Evolutionary conservation across 2,329 filamentous ascomycete species (phyloP).

Genomic region (Chaetomiaceae sp.): DNA sequence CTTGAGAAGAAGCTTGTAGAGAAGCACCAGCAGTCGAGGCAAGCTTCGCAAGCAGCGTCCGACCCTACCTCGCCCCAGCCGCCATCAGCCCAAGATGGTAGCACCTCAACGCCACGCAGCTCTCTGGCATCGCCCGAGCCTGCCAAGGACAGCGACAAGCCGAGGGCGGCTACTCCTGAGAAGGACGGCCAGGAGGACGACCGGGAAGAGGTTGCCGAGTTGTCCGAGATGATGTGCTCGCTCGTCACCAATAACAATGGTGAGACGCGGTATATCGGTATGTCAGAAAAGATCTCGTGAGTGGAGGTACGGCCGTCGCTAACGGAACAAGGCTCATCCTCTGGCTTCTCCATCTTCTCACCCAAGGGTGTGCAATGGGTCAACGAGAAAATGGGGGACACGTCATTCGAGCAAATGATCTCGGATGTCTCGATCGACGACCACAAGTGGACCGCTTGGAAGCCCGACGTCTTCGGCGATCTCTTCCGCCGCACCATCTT

Average conservation of each 20-base stretch:
- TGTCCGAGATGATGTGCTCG: constrained; percentile 99
- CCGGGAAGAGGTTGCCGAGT: constrained; percentile 75
- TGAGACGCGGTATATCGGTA: constrained; percentile 94
- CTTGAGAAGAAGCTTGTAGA: constrained; percentile 72
- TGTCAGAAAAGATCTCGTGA: constrained; percentile 23
- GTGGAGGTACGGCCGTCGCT: constrained; percentile 7
- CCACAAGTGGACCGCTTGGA: constrained; percentile 96
- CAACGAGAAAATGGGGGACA: constrained; percentile 94
- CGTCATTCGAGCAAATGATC: constrained; percentile 92
- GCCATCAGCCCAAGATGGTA: constrained; percentile 40
- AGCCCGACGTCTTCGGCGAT: constrained; percentile 93
- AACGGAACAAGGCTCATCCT: constrained; percentile 69
- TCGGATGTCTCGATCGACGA: constrained; percentile 85
- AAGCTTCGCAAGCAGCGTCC: constrained; percentile 46
- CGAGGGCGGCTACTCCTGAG: constrained; percentile 38
- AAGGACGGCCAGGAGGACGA: constrained; percentile 46
- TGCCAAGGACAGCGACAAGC: constrained; percentile 36
- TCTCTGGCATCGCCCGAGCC: constrained; percentile 51
- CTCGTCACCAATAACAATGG: constrained; percentile 91
- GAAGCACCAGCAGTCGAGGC: constrained; percentile 49
- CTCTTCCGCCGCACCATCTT: constrained; percentile 84
- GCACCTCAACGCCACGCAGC: constrained; percentile 48
- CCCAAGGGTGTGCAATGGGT: constrained; percentile 98
- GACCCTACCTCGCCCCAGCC: constrained; percentile 49
- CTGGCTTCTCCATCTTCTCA: constrained; percentile 97